phyloP scores from a whole-genome alignment of 2,329 filamentous ascomycete genomes.

The Lachnellula arida region DNA sequence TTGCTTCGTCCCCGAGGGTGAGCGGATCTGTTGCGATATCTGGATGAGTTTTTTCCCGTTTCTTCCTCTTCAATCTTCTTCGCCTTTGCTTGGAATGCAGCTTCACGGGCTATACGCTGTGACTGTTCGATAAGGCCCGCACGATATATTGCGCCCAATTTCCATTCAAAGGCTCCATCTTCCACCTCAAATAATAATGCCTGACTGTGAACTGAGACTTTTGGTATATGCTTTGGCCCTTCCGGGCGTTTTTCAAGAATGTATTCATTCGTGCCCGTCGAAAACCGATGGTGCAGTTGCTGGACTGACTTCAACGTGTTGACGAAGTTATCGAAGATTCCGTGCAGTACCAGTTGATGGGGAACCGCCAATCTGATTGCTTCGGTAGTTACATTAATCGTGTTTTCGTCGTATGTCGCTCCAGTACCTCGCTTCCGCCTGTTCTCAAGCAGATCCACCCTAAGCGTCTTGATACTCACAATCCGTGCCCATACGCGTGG shows the following conservation, averaged over 20 bases:
- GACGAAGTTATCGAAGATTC: slow-evolving; percentile 87
- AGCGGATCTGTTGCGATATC: slow-evolving; percentile 50
- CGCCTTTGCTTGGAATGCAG: slow-evolving; percentile 82
- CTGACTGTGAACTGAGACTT: slow-evolving; percentile 75
- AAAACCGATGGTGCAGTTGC: slow-evolving; percentile 91
- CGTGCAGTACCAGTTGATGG: slow-evolving; percentile 84
- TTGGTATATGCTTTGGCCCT: slow-evolving; percentile 79
- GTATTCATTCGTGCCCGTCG: slow-evolving; percentile 82
- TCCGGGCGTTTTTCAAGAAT: slow-evolving; percentile 82
- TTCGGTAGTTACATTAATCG: slow-evolving; percentile 79
- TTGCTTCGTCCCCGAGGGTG: slow-evolving; percentile 30
- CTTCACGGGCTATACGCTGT: slow-evolving; percentile 83
- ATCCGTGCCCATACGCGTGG: slow-evolving; percentile 81
- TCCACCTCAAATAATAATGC: slow-evolving; percentile 88
- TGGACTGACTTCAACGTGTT: slow-evolving; percentile 83
- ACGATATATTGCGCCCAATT: slow-evolving; percentile 89
- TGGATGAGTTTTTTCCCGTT: slow-evolving; percentile 47
- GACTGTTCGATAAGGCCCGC: slow-evolving; percentile 84
- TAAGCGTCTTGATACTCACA: slow-evolving; percentile 73
- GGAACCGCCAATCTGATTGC: slow-evolving; percentile 85
- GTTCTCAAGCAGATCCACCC: slow-evolving; percentile 75
- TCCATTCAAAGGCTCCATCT: slow-evolving; percentile 97
- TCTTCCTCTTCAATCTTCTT: slow-evolving; percentile 77
- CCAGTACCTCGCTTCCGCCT: slow-evolving; percentile 60
- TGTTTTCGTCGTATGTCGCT: slow-evolving; percentile 64